Evolutionary conservation across 306 rosid species (phyloP), one percentile per base, ranked within the genome.

Genomic region (Vigna reflexopilosa): DNA sequence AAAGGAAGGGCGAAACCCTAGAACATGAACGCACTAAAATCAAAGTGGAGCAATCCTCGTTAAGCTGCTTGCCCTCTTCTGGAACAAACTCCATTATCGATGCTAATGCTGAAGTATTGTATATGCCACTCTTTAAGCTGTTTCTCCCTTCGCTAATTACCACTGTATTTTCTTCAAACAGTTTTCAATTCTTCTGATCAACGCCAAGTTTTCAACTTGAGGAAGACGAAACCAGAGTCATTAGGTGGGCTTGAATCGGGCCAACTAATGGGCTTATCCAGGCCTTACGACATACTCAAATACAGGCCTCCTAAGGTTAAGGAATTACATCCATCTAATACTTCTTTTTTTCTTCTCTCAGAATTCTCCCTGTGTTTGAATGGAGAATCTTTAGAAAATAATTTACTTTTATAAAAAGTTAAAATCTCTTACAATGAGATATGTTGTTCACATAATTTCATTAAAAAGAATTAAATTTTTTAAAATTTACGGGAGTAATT

Each of bases 11-110:
- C 0, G 8, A 77, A 77, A 57, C 81, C 84, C 77, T 38, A 67
- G 62, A 50, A 48, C 66, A 75, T 47, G 7, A 85, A 86, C 91
- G 4, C 28, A 94, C 97, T 97, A 92, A 79, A 72, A 95, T 80
- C 22, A 95, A 88, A 66, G 97, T 88, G 67, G 98, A 83, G 76
- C 91, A 89, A 16, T 86, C 88, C 6, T 77, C 82, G 32, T 85
- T 58, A 59, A 74, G 70, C 9, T 36, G 80, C 76, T 88, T 89
- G 61, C 88, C 90, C 84, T 88, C 88, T 82, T 87, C 97, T 26
- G 83, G 77, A 75, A 89, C 16, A 85, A 90, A 89, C 65, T 94
- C 93, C 97, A 87, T 90, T 63, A 19, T 17, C 9, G 63, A 48
- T 7, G 32, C 9, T 20, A 67, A 11, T 17, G 55, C 22, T 59